Base-by-base conservation (phyloP, 306 rosid genomes). In the Malus sieversii region DNA sequence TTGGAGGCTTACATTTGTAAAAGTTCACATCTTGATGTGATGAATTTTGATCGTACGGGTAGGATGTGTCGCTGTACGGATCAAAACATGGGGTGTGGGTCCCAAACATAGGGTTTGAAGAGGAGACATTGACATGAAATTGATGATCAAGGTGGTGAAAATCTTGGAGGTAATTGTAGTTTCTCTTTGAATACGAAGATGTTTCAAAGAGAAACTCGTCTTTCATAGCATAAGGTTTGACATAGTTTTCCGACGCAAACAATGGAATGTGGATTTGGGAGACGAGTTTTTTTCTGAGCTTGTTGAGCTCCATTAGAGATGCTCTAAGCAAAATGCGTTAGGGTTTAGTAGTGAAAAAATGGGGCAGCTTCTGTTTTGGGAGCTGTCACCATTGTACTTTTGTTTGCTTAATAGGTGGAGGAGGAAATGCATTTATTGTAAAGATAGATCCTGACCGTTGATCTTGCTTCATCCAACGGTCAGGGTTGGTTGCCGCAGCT, bases 121-220 rank as follows among this genome's bases (percentile, higher is more conserved):
- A 84, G 12, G 85, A 81, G 14, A 74, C 86, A 71, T 84, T 80
- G 38, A 65, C 74, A n/a, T 73, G 69, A 68, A 63, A 64, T 9
- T 62, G 72, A 35, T 45, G 32, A 67, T 88, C 90, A 60, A 82
- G 77, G 15, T 86, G 85, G 58, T 82, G 88, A 85, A 93, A 81
- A 66, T 92, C 97, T 81, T 94, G 96, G 42, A 88, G 80, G 79
- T 82, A 91, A 74, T 82, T 66, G 58, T 30, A 16, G 51, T 10
- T 62, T 33, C 70, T 74, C 22, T 86, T 86, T 1, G 89, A 85
- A 22, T 87, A 79, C 68, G 89, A 83, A 76, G 88, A 75, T 59
- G 68, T 33, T 74, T 76, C 84, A 66, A 85, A 85, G 57, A 84
- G 82, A 40, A 76, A 75, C 20, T 84, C 91, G 18, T 86, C 82